Percentiles rank a stretch among this genome's conserved stretches.
phyloP scores from a whole-genome alignment of 495 filamentous ascomycete species.

The Symbiotaphrina buchneri region DNA sequence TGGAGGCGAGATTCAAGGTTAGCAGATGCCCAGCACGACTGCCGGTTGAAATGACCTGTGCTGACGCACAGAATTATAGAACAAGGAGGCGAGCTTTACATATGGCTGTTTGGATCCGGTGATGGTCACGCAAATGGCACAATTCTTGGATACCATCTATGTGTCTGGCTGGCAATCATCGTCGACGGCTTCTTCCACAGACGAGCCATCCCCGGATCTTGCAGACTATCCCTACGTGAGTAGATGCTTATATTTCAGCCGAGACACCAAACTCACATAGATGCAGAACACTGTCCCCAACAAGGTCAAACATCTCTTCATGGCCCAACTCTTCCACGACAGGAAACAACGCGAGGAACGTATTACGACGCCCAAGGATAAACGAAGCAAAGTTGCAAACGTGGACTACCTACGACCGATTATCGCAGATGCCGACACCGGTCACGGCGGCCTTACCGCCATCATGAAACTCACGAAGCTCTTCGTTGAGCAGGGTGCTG shows the following conservation, averaged over 20 bases:
- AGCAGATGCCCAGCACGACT: too few species aligned
- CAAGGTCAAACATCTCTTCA: constrained; percentile 92
- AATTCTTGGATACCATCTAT: constrained; percentile 95
- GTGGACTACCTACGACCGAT: constrained; percentile 90
- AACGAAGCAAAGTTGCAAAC: constrained; percentile 55
- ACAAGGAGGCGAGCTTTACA: constrained; percentile 68
- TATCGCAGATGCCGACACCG: constrained; percentile 92
- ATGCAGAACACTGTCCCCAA: constrained; percentile 84
- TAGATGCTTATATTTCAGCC: constrained; percentile 1
- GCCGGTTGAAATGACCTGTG: neutral
- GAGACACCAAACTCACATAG: neutral
- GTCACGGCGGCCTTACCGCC: constrained; percentile 88
- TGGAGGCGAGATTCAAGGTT: constrained; percentile 72
- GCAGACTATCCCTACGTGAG: constrained; percentile 60
- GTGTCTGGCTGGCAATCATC: constrained; percentile 98
- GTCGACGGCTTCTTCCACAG: constrained; percentile 77
- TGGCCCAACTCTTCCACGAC: constrained; percentile 98
- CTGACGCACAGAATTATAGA: constrained; percentile 21
- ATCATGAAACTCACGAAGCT: constrained; percentile 98
- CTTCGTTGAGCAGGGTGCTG: constrained; percentile 90
- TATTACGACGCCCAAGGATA: constrained; percentile 47
- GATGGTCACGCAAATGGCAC: constrained; percentile 98
- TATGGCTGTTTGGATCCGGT: constrained; percentile 96
- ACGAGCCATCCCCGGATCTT: constrained; percentile 93
- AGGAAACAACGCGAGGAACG: constrained; percentile 95